Percentiles rank a stretch among this genome's conserved stretches.
Conservation (phyloP, 352 stramenopile species). For the Achlya hypogyna region DNA sequence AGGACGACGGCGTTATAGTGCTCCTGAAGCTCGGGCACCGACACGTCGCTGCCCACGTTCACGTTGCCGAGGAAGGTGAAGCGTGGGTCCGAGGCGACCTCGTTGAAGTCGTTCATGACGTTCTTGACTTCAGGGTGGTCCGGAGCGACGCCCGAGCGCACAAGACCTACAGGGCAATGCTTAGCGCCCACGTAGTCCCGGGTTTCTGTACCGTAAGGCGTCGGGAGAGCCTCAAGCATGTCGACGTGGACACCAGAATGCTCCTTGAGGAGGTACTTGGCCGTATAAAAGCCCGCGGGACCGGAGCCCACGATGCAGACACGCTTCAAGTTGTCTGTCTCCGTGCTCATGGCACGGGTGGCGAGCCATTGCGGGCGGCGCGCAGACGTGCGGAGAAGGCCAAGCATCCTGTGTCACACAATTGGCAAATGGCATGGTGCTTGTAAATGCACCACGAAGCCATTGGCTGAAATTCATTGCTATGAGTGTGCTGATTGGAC, state of each 20-base stretch:
- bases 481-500: too few species aligned
- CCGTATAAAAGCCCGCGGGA: conserved; percentile 88
- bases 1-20: conserved; percentile 94
- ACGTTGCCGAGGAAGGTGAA: conserved; percentile 90
- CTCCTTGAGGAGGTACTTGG: conserved; percentile 92
- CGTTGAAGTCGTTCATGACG: conserved; percentile 95
- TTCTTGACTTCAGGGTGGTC: conserved; percentile 99
- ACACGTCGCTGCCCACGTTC: conserved; percentile 77
- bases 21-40: conserved; percentile 74
- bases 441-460: too few species aligned
- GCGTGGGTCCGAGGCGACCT: conserved; percentile 66
- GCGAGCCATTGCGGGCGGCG: not conserved
- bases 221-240: conserved; percentile 92
- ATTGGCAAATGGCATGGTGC: too few species aligned
- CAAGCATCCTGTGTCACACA: too few species aligned
- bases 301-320: conserved; percentile 88
- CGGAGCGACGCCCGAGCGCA: conserved; percentile 94
- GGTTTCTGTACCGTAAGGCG: conserved; percentile 72
- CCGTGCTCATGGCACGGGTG: not conserved
- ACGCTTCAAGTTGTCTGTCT: conserved; percentile 21
- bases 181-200: not conserved
- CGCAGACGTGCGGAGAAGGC: too few species aligned
- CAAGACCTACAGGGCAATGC: conserved; percentile 54
- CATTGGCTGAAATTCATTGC: too few species aligned
- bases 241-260: conserved; percentile 52